These are phyloP conservation scores for Hymenoscyphus repandus DNA, from an alignment of 2,329 filamentous ascomycete genomes.

Conservation along the genomic window DNA sequence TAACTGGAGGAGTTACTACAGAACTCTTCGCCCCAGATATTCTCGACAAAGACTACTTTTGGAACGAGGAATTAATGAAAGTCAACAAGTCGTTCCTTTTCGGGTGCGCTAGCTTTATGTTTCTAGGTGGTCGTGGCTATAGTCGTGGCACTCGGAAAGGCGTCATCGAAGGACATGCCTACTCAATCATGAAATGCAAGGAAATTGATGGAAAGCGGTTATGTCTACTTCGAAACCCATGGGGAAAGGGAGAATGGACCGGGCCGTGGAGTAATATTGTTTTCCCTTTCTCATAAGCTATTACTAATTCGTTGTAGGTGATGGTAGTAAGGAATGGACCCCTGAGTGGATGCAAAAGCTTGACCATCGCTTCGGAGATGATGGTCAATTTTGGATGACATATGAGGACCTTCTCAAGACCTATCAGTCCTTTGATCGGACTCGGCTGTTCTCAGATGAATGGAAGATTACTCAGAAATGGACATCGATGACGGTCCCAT, in stretches of 20 bases:
- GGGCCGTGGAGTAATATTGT: constrained; percentile 41
- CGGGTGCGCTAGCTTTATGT: constrained; percentile 47
- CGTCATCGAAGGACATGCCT: constrained; percentile 40
- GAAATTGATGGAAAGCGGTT: constrained; percentile 48
- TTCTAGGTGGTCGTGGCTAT: constrained; percentile 23
- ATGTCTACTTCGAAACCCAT: constrained; percentile 49
- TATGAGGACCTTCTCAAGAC: constrained; percentile 58
- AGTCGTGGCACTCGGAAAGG: constrained; percentile 42
- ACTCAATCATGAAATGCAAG: constrained; percentile 46
- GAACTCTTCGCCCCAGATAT: constrained; percentile 66
- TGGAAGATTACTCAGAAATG: constrained; percentile 57
- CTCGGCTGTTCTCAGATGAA: constrained; percentile 52
- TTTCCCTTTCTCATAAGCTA: not conserved
- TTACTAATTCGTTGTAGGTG: constrained; percentile 25
- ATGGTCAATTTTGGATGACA: constrained; percentile 59
- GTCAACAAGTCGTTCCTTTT: constrained; percentile 79
- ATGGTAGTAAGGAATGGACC: constrained; percentile 59
- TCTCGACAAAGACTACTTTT: constrained; percentile 74
- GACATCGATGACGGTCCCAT: constrained; percentile 56
- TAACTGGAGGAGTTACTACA: constrained; percentile 65
- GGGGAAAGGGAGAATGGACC: constrained; percentile 56
- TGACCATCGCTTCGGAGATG: constrained; percentile 54
- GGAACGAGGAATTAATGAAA: constrained; percentile 73
- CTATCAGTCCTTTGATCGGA: constrained; percentile 55
- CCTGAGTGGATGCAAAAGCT: constrained; percentile 52